A percentile compares a stretch with the other conserved stretches of the same genome.
These are phyloP conservation scores for Candida ponderosae DNA, from an alignment of 805 yeast species.

Conservation along the genomic window DNA sequence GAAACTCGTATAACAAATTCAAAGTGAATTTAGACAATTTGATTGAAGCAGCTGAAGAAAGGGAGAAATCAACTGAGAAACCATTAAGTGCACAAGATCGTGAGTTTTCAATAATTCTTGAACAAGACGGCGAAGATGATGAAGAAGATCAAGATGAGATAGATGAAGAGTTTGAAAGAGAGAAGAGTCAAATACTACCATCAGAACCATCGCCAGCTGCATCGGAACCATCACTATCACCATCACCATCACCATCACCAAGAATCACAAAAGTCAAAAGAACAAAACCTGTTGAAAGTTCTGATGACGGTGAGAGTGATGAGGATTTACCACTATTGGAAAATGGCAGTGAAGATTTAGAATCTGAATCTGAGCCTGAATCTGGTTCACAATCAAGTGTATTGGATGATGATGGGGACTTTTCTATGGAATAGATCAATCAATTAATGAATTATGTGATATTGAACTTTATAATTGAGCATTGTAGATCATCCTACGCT, in stretches of 20 bases:
- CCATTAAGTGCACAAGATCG: slow-evolving; percentile 12
- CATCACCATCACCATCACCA: too few relatives aligned
- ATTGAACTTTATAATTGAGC: too few relatives aligned
- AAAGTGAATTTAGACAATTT: slow-evolving; percentile 12
- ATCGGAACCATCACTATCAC: background rate
- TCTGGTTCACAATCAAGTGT: background rate
- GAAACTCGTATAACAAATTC: slow-evolving; percentile 27
- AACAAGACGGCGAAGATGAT: slow-evolving; percentile 12
- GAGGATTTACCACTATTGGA: background rate
- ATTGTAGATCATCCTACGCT: too few relatives aligned
- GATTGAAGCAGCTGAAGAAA: slow-evolving; percentile 12
- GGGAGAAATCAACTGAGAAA: slow-evolving; percentile 3
- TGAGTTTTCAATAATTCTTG: slow-evolving; percentile 18
- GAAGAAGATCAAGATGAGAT: slow-evolving; percentile 4
- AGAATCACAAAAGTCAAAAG: background rate
- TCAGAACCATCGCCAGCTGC: background rate
- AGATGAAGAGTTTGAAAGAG: slow-evolving; percentile 17
- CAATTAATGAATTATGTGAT: too few relatives aligned
- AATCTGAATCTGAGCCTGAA: background rate
- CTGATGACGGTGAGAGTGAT: background rate
- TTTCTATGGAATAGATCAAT: slow-evolving; percentile 2
- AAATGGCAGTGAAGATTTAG: background rate
- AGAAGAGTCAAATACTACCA: slow-evolving; percentile 3
- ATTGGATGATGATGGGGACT: slow-evolving; percentile 4
- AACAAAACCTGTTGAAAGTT: background rate